Evolutionary conservation across 805 yeast genomes (phyloP).

Genomic region (Yarrowia alimentaria): DNA sequence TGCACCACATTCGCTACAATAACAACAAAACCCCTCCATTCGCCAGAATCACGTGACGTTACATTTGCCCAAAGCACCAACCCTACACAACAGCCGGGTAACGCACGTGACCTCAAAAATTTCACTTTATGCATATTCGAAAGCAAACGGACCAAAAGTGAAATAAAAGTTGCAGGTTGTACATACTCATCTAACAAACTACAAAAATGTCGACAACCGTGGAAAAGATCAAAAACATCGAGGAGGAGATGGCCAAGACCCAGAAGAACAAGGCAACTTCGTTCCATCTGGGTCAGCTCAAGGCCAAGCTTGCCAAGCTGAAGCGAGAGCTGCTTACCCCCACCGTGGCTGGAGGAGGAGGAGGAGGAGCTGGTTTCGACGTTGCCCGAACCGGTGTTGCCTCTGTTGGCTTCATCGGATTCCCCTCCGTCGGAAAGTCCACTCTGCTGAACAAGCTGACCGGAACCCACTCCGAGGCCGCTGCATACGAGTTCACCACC

Average conservation of each 20-base stretch:
- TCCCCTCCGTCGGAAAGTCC: slow-evolving; percentile 83
- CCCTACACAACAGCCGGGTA: slow-evolving; percentile 5
- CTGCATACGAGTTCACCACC: slow-evolving; percentile 95
- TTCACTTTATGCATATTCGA: slow-evolving; percentile 22
- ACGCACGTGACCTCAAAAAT: slow-evolving; percentile 22
- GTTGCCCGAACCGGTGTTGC: slow-evolving; percentile 99
- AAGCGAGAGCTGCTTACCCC: slow-evolving; percentile 86
- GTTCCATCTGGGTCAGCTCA: slow-evolving; percentile 94
- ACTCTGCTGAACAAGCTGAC: slow-evolving; percentile 85
- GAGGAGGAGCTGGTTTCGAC: slow-evolving; percentile 93
- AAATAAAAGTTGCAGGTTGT: not conserved
- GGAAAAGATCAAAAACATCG: slow-evolving; percentile 47
- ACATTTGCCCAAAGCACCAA: too few relatives aligned
- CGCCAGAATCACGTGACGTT: too few relatives aligned
- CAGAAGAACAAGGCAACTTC: slow-evolving; percentile 98
- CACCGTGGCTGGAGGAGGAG: slow-evolving; percentile 71
- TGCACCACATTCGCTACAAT: too few relatives aligned
- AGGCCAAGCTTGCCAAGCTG: slow-evolving; percentile 92
- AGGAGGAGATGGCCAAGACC: slow-evolving; percentile 96
- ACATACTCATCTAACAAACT: not conserved
- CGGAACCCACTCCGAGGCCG: slow-evolving; percentile 97
- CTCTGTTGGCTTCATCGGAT: slow-evolving; percentile 95
- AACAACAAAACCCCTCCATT: too few relatives aligned
- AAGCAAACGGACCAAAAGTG: not conserved
- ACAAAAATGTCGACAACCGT: slow-evolving; percentile 27